Evolutionary conservation across 495 filamentous ascomycete genomes (phyloP), one percentile per base, ranked within the genome.

Genomic region (Penicillium malachiteum): DNA sequence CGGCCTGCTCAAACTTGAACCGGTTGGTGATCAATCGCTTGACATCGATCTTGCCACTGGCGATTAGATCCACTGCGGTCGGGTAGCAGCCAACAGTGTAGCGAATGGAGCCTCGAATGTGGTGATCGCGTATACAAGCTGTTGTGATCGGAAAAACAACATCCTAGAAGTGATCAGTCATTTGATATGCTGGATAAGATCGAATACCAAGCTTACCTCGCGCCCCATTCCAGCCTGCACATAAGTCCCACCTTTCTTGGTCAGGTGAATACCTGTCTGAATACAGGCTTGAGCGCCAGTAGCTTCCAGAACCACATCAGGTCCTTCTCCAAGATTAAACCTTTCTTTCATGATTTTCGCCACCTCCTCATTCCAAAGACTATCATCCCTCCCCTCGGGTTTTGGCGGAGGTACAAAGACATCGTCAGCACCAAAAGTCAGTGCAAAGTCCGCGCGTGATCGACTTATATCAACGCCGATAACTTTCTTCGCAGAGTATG

Each of bases 221-320:
- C 83, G 85, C 51, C 90, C 91, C 83, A 95, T 91, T 16, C 91
- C 91, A 58, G 82, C 91, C 73, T 96, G 91, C 2, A 95, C 89
- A 66, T 90, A 94, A 0, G 84, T 88, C 11, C 91, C 92, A 5
- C 92, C 92, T 42, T 79, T 72, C 54, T 85, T 78, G 6, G 89
- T 78, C 30, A 80, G 74, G 70, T 93, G 84, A 47, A 96, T 78
- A 5, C 80, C 83, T 0, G 86, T 80, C 69, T 92, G 85, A 63
- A 95, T 89, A 48, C 82, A 88, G 3, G 81, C 77, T 66, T 91
- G 85, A 2, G 89, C 92, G 26, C 92, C 92, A n/a, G 80, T 84
- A 12, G 89, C 91, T 70, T 96, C 92, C 52, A 96, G 87, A n/a
- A 88, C 87, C 5, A 84, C 83, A 71, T 93, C 87, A 3, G 87